These are phyloP conservation scores for Phytophthora syringae DNA, from an alignment of 352 stramenopile genomes.

Conservation along the genomic window DNA sequence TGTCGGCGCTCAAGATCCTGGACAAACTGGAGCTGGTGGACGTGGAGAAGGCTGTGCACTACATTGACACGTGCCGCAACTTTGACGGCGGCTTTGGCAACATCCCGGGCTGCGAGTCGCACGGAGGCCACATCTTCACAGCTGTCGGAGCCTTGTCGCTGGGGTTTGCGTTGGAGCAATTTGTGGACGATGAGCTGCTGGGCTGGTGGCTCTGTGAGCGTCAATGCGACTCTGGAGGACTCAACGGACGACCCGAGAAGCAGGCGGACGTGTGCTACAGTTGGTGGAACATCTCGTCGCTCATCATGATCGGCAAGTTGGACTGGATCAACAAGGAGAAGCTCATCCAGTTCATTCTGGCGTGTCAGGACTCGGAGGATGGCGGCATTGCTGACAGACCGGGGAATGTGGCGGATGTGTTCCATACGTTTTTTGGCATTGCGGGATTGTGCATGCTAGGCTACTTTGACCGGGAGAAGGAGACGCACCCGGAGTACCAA, in stretches of 20 bases:
- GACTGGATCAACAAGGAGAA: conserved; percentile 96
- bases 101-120: conserved; percentile 95
- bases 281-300: conserved; percentile 98
- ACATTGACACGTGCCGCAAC: conserved; percentile 97
- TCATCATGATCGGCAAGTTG: conserved; percentile 95
- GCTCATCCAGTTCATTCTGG: conserved; percentile 94
- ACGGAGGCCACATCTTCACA: conserved; percentile 98
- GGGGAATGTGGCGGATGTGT: conserved; percentile 97
- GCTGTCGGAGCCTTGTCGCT: conserved; percentile 96
- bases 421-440: conserved; percentile 99
- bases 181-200: conserved; percentile 90
- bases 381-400: conserved; percentile 98
- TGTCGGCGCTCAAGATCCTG: conserved; percentile 96
- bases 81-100: conserved; percentile 95
- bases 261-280: conserved; percentile 99
- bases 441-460: conserved; percentile 94
- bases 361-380: conserved; percentile 97
- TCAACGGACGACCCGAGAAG: conserved; percentile 99
- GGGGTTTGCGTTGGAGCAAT: conserved; percentile 67
- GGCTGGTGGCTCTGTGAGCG: conserved; percentile 98
- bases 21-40: conserved; percentile 88
- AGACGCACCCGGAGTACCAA: conserved; percentile 56
- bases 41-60: conserved; percentile 89
- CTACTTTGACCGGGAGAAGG: conserved; percentile 87
- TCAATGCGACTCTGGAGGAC: conserved; percentile 95